Percentiles rank a stretch among this genome's conserved stretches.
phyloP scores from a whole-genome alignment of 805 yeast species.

The Candida germanica region DNA sequence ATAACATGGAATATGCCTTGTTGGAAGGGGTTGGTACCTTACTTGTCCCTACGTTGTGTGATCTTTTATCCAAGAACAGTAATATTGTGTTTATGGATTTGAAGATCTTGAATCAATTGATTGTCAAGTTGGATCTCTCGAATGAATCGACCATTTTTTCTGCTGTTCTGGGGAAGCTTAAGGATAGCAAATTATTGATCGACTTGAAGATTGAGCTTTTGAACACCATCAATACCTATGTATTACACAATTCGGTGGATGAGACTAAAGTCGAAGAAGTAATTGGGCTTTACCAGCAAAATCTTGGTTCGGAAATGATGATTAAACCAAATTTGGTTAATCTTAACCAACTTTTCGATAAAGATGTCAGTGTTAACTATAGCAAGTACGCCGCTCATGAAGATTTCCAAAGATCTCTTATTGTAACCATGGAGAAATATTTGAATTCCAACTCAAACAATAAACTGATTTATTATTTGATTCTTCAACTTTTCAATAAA shows the following conservation, averaged over 20 bases:
- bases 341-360: conserved; percentile 8
- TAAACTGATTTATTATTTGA: conserved; percentile 8
- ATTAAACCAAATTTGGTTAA: conserved; percentile 9
- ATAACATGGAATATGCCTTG: not conserved
- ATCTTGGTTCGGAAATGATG: conserved; percentile 10
- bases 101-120: conserved; percentile 10
- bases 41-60: conserved; percentile 9
- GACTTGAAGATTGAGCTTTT: conserved; percentile 13
- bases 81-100: conserved; percentile 8
- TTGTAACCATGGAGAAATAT: conserved; percentile 7
- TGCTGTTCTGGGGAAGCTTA: conserved; percentile 8
- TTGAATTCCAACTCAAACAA: conserved; percentile 8
- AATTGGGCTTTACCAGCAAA: conserved; percentile 4
- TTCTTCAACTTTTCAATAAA: conserved; percentile 10
- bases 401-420: conserved; percentile 4
- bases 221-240: conserved; percentile 9
- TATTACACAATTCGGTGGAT: conserved; percentile 4
- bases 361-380: conserved; percentile 7
- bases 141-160: conserved; percentile 5
- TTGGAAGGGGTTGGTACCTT: conserved; percentile 1
- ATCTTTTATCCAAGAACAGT: conserved; percentile 7
- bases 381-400: conserved; percentile 3
- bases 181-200: conserved; percentile 11
- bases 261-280: conserved; percentile 2
- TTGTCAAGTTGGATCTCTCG: not conserved